A percentile compares a stretch with the other conserved stretches of the same genome.
phyloP scores from a whole-genome alignment of 352 stramenopile species.

The Phytopythium montanum region DNA sequence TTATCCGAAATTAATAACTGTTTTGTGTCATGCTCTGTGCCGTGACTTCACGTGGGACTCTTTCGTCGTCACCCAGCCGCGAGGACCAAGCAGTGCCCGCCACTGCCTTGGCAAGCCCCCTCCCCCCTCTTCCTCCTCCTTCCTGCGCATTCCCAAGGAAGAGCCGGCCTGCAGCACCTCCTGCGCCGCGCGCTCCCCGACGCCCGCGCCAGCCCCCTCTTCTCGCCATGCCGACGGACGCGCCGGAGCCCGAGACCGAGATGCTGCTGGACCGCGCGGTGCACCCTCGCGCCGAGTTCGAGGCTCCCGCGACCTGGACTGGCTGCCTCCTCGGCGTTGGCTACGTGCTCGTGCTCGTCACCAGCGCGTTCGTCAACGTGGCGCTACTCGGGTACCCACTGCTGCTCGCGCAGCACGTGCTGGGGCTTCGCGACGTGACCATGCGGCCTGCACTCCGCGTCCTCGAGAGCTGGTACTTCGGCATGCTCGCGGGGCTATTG shows the following conservation, averaged over 20 bases:
- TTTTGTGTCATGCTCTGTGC: not conserved
- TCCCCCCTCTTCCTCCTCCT: not conserved
- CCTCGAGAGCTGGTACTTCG: constrained; percentile 50
- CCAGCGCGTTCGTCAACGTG: constrained; percentile 53
- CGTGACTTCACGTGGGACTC: not conserved
- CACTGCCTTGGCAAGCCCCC: not conserved
- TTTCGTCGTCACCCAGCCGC: not conserved
- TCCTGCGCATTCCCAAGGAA: not conserved
- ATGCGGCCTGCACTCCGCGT: constrained; percentile 29
- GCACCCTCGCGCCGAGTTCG: constrained; percentile 46
- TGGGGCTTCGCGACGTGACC: constrained; percentile 16
- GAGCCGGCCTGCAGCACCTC: not conserved
- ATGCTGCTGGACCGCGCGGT: constrained; percentile 23
- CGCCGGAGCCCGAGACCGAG: constrained; percentile 20
- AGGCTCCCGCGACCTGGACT: constrained; percentile 32
- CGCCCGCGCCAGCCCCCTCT: constrained; percentile 15
- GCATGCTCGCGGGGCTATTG: constrained; percentile 55
- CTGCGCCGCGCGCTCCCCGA: constrained; percentile 1
- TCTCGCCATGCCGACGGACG: not conserved
- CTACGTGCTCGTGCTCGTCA: constrained; percentile 48
- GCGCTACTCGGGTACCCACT: constrained; percentile 58
- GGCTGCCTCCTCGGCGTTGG: constrained; percentile 37
- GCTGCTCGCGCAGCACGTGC: constrained; percentile 33
- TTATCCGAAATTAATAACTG: not conserved
- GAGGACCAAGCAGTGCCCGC: not conserved